Evolutionary conservation across 1,284 basidiomycete genomes (phyloP).

Genomic region (Leccinum brunneo-olivaceum): DNA sequence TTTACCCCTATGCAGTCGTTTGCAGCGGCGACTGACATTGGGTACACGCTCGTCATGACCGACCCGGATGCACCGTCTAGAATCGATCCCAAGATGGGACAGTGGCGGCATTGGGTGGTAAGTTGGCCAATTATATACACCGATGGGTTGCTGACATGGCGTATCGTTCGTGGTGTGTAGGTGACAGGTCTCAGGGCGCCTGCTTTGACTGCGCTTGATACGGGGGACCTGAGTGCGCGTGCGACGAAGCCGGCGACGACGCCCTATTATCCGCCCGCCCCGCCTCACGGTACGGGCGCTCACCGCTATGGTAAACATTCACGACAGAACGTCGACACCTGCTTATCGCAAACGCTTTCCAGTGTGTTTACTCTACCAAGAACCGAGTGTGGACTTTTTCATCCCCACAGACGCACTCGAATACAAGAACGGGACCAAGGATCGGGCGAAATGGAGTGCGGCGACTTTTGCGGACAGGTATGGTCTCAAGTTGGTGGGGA

Average conservation of each 20-base stretch:
- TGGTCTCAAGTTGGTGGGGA: slow-evolving; percentile 52
- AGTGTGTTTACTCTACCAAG: slow-evolving; percentile 57
- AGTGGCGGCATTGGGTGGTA: slow-evolving; percentile 66
- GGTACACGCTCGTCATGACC: slow-evolving; percentile 61
- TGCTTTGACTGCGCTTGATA: slow-evolving; percentile 28
- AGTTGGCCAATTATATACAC: slow-evolving; percentile 16
- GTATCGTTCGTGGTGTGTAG: slow-evolving; percentile 26
- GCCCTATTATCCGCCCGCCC: slow-evolving; percentile 54
- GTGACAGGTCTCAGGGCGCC: slow-evolving; percentile 52
- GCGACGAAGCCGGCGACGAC: slow-evolving; percentile 45
- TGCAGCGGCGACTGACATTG: slow-evolving; percentile 33
- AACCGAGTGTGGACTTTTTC: slow-evolving; percentile 39
- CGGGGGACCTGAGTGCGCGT: slow-evolving; percentile 34
- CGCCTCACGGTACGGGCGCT: slow-evolving; percentile 47
- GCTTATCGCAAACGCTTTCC: not conserved
- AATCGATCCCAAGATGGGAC: slow-evolving; percentile 45
- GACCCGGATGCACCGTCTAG: slow-evolving; percentile 64
- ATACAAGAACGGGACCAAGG: slow-evolving; percentile 37
- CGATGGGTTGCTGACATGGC: not conserved
- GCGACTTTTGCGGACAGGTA: slow-evolving; percentile 46
- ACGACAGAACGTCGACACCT: not conserved
- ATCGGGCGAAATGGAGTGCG: slow-evolving; percentile 50
- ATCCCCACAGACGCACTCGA: slow-evolving; percentile 45
- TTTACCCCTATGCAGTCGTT: slow-evolving; percentile 41
- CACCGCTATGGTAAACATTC: slow-evolving; percentile 50